Evolutionary conservation across 2,329 filamentous ascomycete genomes (phyloP), one percentile per base, ranked within the genome.

Genomic region (Exophiala alcalophila): DNA sequence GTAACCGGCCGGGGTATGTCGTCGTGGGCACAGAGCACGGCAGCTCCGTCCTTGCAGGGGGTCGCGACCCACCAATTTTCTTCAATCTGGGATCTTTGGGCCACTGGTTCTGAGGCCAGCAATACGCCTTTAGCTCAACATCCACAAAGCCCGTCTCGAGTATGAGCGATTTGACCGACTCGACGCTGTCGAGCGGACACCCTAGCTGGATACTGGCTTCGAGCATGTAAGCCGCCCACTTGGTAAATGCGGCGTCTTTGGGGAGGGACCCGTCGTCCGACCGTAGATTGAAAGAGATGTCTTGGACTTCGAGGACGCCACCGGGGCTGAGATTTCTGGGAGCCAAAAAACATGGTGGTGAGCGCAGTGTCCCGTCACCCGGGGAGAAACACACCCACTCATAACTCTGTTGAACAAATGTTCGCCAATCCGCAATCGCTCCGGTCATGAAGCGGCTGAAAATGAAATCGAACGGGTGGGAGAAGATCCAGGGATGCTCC

Each of bases 381-480:
- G 19, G 21, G 14, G 12, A 23, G 29, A 21, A 12, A 19, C 12
- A 5, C 15, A 20, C 40, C 21, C 16, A 48, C 45, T 58, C 48
- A 36, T 53, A 59, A 33, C 52, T 36, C 29, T 52, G 41, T 28
- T 29, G 37, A 14, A 48, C 23, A 19, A 40, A 38, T 12, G 29
- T 14, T 26, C 65, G 65, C 76, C 77, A 81, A 53, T 81, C 68
- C 34, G 68, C 72, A 46, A 81, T 73, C 2, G 71, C 74, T 65
- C 75, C 71, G 11, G 74, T 72, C 2, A 74, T 74, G 41, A 76
- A 71, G 4, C 79, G 69, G n/a, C 73, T 70, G 56, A 81, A 78
- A 27, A 82, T 71, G 46, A 78, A 79, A 57, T 82, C 77, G 40
- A 80, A 81, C 39, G 74, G 68, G 47, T 77, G 70, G 3, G 58